Conservation (phyloP, 257 asterid species). For the Jasminum sambac region DNA sequence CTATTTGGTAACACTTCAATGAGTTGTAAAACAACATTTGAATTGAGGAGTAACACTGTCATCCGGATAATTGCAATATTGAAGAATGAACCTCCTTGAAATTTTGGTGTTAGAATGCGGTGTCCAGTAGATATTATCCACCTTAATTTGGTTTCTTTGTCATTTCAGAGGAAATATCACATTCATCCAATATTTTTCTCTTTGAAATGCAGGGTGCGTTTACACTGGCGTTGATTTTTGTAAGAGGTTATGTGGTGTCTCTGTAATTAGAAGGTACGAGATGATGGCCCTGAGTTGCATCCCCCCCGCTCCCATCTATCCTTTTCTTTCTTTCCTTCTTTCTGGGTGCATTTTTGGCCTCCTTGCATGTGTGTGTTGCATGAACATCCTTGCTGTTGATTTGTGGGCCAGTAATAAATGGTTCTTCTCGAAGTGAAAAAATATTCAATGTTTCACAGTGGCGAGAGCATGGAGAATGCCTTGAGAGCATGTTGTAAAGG, state of each 20-base stretch:
- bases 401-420: not conserved
- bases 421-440: not conserved
- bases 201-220: constrained; percentile 66
- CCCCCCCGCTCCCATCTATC: not conserved
- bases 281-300: not conserved
- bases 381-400: not conserved
- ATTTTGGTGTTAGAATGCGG: not conserved
- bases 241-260: constrained; percentile 94
- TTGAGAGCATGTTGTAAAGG: constrained; percentile 99
- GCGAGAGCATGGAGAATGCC: constrained; percentile 93
- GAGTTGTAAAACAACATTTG: not conserved
- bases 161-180: not conserved
- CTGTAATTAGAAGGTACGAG: constrained; percentile 86
- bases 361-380: no score
- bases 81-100: not conserved
- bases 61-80: not conserved
- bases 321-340: not conserved
- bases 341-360: not conserved
- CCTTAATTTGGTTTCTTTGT: not conserved
- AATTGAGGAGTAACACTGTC: not conserved
- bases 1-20: not conserved
- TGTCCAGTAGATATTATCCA: no score
- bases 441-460: constrained; percentile 42
- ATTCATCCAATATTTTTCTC: not conserved
- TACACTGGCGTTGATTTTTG: constrained; percentile 98